Percentiles rank a stretch among this genome's conserved stretches.
phyloP scores from a whole-genome alignment of 371 early-diverging fungal species.

The Rhizopus microsporus region DNA sequence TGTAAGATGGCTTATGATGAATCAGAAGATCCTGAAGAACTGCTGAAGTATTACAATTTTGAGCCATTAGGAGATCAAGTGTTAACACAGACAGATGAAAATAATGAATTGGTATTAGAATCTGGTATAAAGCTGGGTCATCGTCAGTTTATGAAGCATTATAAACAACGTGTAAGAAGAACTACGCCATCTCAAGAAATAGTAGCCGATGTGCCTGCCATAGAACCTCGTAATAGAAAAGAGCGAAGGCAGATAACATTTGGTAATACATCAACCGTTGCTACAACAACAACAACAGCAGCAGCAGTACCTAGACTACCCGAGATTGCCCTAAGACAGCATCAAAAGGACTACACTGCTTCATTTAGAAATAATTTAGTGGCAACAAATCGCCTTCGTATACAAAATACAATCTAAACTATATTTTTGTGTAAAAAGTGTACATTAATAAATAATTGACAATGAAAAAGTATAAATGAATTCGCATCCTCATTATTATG shows the following conservation, averaged over 20 bases:
- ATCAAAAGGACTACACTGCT: constrained; percentile 13
- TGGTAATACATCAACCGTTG: constrained; percentile 16
- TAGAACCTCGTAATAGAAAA: constrained; percentile 27
- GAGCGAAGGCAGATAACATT: constrained; percentile 24
- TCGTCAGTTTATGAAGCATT: constrained; percentile 75
- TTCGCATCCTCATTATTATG: no score
- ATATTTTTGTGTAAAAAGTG: background rate
- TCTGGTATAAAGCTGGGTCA: constrained; percentile 83
- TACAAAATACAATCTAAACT: constrained; percentile 25
- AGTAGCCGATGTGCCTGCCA: constrained; percentile 23
- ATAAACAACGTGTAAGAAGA: constrained; percentile 64
- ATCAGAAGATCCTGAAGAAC: constrained; percentile 83
- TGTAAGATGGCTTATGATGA: constrained; percentile 92
- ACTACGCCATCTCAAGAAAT: constrained; percentile 7
- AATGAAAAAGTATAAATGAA: no score
- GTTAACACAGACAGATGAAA: constrained; percentile 7
- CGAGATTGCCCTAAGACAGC: constrained; percentile 16
- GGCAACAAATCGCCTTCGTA: constrained; percentile 21
- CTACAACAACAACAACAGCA: background rate
- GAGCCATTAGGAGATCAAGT: constrained; percentile 17
- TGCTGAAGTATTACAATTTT: constrained; percentile 79
- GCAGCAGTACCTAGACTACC: constrained; percentile 20
- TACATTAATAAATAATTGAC: background rate
- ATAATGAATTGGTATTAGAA: constrained; percentile 76
- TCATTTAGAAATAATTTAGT: constrained; percentile 17